Percentiles rank a stretch among this genome's conserved stretches.
Conservation (phyloP, 208 protist species). For the Herpetomonas tarakana region DNA sequence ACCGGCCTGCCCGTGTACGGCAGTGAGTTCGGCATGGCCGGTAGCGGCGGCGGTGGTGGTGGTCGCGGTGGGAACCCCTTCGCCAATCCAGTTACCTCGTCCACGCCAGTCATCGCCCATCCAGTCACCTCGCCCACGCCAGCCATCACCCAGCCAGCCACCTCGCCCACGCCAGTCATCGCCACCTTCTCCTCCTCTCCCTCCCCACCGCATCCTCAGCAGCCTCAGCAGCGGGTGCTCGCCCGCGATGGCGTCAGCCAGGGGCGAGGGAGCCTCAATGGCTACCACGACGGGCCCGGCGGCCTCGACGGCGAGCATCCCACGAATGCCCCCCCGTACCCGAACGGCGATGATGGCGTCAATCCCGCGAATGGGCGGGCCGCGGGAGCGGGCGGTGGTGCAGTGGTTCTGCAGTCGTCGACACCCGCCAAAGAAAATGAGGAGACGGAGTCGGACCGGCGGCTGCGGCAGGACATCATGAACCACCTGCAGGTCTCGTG, state of each 20-base stretch:
- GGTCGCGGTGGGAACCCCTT: not conserved
- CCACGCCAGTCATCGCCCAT: not conserved
- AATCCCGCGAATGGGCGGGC: not conserved
- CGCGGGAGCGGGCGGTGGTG: conserved; percentile 1
- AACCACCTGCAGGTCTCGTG: conserved; percentile 49
- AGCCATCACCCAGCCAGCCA: not conserved
- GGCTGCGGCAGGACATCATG: conserved; percentile 65
- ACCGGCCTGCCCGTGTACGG: not conserved
- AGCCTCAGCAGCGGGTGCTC: not conserved
- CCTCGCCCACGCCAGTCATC: not conserved
- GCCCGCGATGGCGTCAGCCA: not conserved
- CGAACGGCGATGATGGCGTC: too few species aligned
- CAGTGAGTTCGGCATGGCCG: not conserved
- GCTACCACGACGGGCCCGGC: not conserved
- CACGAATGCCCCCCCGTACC: too few species aligned
- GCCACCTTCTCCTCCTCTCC: not conserved
- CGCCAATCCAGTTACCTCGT: not conserved
- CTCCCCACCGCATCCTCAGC: not conserved
- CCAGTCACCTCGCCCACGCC: too few species aligned
- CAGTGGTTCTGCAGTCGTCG: conserved; percentile 15
- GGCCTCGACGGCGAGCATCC: conserved; percentile 1
- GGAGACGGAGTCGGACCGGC: conserved; percentile 46
- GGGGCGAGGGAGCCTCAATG: not conserved
- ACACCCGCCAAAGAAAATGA: conserved; percentile 27
- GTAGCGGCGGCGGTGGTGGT: too few species aligned